These are phyloP conservation scores for Lodderomyces metapsilosis DNA, from an alignment of 1,139 yeast species.

Conservation along the genomic window DNA sequence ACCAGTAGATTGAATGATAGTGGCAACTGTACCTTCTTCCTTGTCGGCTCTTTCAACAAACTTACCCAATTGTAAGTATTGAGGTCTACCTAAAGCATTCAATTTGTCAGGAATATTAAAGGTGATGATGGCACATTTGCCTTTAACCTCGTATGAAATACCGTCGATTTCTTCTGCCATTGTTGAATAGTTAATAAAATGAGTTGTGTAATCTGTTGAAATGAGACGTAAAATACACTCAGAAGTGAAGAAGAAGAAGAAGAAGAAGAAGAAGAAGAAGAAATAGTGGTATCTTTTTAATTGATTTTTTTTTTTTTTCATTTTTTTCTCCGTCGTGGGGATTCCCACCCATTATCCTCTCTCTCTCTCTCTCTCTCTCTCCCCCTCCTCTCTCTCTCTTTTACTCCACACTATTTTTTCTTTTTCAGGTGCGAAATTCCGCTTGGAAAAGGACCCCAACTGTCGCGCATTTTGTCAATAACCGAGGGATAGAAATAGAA, in stretches of 20 bases:
- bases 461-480: not conserved
- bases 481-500: not conserved
- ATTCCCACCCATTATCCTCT: not conserved
- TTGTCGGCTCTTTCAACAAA: slow-evolving; percentile 62
- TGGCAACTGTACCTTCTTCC: slow-evolving; percentile 63
- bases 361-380: not conserved
- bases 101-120: slow-evolving; percentile 60
- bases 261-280: not conserved
- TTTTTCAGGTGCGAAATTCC: not conserved
- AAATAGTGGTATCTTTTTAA: not conserved
- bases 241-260: not conserved
- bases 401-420: not conserved
- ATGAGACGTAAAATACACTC: no score
- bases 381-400: not conserved
- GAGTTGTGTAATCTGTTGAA: not conserved
- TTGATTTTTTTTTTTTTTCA: not conserved
- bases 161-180: slow-evolving; percentile 24
- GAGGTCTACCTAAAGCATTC: slow-evolving; percentile 69
- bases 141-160: slow-evolving; percentile 53
- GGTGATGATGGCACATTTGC: slow-evolving; percentile 61
- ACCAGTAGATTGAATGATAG: slow-evolving; percentile 72
- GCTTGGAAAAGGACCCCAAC: not conserved
- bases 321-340: not conserved
- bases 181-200: slow-evolving; percentile 1
- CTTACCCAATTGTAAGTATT: slow-evolving; percentile 63